phyloP scores from a whole-genome alignment of 1,284 basidiomycete genomes.

The Afroboletus lepidellus region DNA sequence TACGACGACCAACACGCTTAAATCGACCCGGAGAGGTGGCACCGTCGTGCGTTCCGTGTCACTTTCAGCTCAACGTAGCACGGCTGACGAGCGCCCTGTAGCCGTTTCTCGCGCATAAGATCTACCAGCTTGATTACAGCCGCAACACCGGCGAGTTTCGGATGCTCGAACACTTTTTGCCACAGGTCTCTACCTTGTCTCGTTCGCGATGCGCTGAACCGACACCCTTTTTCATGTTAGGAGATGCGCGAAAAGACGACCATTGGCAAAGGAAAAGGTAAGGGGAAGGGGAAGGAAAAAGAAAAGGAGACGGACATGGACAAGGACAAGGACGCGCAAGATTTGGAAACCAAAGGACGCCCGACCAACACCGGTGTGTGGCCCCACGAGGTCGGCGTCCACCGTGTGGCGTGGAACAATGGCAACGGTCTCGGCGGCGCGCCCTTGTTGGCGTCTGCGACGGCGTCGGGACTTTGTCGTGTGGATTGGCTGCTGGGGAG shows the following conservation, averaged over 20 bases:
- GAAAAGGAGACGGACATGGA: slow-evolving; percentile 21
- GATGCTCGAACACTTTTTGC: slow-evolving; percentile 82
- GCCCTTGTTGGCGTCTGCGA: slow-evolving; percentile 72
- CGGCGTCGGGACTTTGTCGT: slow-evolving; percentile 80
- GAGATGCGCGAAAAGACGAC: slow-evolving; percentile 58
- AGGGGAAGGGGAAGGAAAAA: slow-evolving; percentile 28
- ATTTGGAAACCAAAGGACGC: slow-evolving; percentile 21
- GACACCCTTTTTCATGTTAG: slow-evolving; percentile 27
- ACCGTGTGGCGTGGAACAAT: slow-evolving; percentile 78
- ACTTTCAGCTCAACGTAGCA: background rate
- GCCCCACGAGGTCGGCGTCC: slow-evolving; percentile 72
- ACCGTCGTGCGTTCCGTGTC: slow-evolving; percentile 50
- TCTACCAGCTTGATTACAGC: slow-evolving; percentile 87
- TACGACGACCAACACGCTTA: slow-evolving; percentile 67
- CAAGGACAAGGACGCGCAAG: slow-evolving; percentile 31
- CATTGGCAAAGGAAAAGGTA: slow-evolving; percentile 36
- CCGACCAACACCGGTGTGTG: slow-evolving; percentile 60
- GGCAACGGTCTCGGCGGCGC: slow-evolving; percentile 66
- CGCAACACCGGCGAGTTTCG: slow-evolving; percentile 68
- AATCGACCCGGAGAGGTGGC: slow-evolving; percentile 65
- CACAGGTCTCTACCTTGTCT: slow-evolving; percentile 48
- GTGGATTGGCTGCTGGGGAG: slow-evolving; percentile 75
- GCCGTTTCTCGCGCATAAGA: slow-evolving; percentile 76
- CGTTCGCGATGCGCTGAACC: background rate
- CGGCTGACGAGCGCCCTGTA: slow-evolving; percentile 29